phyloP scores from a whole-genome alignment of 352 stramenopile genomes.

The Halophytophthora batemanensis region DNA sequence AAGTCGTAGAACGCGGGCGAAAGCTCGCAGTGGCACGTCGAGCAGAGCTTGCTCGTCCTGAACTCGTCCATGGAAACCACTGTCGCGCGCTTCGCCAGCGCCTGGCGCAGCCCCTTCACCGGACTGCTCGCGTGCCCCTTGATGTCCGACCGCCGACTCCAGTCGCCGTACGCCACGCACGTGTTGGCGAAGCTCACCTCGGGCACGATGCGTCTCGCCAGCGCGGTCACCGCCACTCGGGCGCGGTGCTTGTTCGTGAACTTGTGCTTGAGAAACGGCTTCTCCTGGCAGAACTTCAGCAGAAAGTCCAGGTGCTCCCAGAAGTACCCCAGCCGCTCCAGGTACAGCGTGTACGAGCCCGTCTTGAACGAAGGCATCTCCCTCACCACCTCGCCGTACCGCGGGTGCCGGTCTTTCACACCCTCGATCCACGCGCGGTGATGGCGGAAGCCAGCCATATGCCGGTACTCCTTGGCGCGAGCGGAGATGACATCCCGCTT shows the following conservation, averaged over 20 bases:
- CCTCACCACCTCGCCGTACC: slow-evolving; percentile 1
- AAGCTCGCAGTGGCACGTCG: slow-evolving; percentile 1
- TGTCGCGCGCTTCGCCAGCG: slow-evolving; percentile 9
- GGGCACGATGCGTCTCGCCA: slow-evolving; percentile 7
- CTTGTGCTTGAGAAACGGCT: slow-evolving; percentile 6
- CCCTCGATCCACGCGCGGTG: not conserved
- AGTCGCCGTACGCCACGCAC: slow-evolving; percentile 11
- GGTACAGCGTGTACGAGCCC: slow-evolving; percentile 2
- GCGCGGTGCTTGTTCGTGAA: slow-evolving; percentile 5
- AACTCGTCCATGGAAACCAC: slow-evolving; percentile 14
- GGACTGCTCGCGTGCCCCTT: slow-evolving; percentile 7
- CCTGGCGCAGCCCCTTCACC: slow-evolving; percentile 7
- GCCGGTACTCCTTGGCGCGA: slow-evolving; percentile 3
- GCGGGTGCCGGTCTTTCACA: not conserved
- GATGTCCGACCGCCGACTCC: slow-evolving; percentile 6
- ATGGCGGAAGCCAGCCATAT: slow-evolving; percentile 3
- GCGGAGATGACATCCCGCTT: not conserved
- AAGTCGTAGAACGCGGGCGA: slow-evolving; percentile 2
- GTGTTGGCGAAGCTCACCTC: slow-evolving; percentile 1
- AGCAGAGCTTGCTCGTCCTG: slow-evolving; percentile 8
- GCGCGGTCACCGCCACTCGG: slow-evolving; percentile 1
- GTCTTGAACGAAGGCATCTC: slow-evolving; percentile 23
- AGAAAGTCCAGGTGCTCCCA: slow-evolving; percentile 4
- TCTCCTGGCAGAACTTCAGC: slow-evolving; percentile 5
- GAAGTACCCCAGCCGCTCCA: slow-evolving; percentile 13